These are phyloP conservation scores for Simmondsia chinensis DNA, from an alignment of 148 eudicot genomes.

Conservation along the genomic window DNA sequence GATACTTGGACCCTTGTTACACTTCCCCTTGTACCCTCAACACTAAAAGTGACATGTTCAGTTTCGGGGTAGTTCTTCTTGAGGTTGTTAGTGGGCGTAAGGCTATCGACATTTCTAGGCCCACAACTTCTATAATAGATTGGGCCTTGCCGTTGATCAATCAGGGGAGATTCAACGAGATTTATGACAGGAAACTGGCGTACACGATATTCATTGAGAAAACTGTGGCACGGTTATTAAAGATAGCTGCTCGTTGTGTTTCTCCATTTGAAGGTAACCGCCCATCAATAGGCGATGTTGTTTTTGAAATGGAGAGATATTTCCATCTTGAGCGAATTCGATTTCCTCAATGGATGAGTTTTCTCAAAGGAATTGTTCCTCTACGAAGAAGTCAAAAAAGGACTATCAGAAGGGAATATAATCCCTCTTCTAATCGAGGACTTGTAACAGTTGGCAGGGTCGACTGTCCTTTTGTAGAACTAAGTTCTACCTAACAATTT, in stretches of 20 bases:
- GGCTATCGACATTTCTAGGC: conserved; percentile 44
- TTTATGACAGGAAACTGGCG: conserved; percentile 28
- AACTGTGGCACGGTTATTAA: conserved; percentile 17
- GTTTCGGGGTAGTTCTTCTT: conserved; percentile 62
- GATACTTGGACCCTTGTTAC: conserved; percentile 69
- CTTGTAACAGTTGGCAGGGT: no score
- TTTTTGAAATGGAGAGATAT: conserved; percentile 25
- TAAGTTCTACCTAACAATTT: no score
- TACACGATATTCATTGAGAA: conserved; percentile 23
- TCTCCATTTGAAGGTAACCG: conserved; percentile 21
- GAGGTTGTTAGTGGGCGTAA: conserved; percentile 54
- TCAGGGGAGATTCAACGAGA: conserved; percentile 5
- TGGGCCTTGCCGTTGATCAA: conserved; percentile 38
- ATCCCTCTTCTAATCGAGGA: no score
- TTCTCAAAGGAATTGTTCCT: conserved; percentile 7
- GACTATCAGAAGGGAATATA: no score
- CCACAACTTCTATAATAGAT: conserved; percentile 38
- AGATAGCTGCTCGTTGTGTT: conserved; percentile 43
- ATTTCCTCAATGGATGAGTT: conserved; percentile 21
- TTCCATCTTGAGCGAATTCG: conserved; percentile 7
- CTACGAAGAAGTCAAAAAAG: conserved; percentile 7
- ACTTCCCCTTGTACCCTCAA: conserved; percentile 51
- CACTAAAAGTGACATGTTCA: conserved; percentile 54
- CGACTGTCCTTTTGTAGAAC: no score
- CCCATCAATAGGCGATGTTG: conserved; percentile 44